A percentile compares a stretch with the other conserved stretches of the same genome.
Conservation (phyloP, 2,329 filamentous ascomycete species). For the Trichoderma pleuroti region DNA sequence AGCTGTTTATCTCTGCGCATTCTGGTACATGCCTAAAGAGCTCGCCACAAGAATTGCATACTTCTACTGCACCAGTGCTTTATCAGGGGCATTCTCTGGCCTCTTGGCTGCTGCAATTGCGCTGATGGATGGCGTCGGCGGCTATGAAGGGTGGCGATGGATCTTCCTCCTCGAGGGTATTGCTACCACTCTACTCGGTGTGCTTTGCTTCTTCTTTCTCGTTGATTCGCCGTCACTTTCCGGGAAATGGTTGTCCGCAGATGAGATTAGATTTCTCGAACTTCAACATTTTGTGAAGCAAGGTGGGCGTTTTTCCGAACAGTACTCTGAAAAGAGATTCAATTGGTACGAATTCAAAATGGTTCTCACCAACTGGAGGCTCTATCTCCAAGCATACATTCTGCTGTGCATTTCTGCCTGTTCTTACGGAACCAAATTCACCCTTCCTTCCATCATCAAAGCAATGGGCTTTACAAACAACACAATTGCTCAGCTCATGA, state of each 20-base stretch:
- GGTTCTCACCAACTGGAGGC: constrained; percentile 11
- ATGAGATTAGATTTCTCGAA: constrained; percentile 35
- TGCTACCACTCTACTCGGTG: constrained; percentile 58
- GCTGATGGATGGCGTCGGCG: constrained; percentile 69
- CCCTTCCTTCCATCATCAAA: neutral
- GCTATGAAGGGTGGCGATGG: constrained; percentile 74
- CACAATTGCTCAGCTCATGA: constrained; percentile 23
- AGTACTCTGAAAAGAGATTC: constrained; percentile 20
- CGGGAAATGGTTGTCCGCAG: constrained; percentile 32
- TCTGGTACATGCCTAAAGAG: constrained; percentile 86
- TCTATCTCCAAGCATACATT: constrained; percentile 4
- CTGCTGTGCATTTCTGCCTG: constrained; percentile 1
- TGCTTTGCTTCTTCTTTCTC: constrained; percentile 65
- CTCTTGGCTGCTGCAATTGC: constrained; percentile 81
- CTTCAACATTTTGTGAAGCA: constrained; percentile 30
- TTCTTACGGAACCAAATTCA: constrained; percentile 26
- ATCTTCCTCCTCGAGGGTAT: constrained; percentile 76
- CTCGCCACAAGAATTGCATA: constrained; percentile 92
- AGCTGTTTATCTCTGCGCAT: constrained; percentile 68
- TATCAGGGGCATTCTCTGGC: constrained; percentile 81
- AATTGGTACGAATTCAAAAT: constrained; percentile 8
- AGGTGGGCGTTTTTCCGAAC: constrained; percentile 26
- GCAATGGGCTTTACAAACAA: constrained; percentile 10
- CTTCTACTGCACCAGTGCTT: constrained; percentile 80
- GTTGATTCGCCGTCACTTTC: constrained; percentile 61